Evolutionary conservation across 2,329 filamentous ascomycete species (phyloP).

Genomic region (Fusarium cicatricum): DNA sequence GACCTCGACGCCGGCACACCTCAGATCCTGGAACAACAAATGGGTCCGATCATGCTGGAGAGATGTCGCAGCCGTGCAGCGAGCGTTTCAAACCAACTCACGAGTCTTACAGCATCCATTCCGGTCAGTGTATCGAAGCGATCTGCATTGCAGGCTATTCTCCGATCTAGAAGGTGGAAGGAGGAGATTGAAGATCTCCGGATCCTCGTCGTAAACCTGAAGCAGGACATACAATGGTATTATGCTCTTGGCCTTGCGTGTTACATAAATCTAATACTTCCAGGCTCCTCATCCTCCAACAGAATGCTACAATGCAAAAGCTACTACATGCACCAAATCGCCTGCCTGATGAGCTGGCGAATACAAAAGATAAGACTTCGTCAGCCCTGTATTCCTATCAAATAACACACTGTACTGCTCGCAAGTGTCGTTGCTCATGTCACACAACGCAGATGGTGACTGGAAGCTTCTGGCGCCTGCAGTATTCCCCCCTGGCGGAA

Average conservation of each 20-base stretch:
- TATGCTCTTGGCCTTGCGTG: accelerated
- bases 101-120: not conserved
- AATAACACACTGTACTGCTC: accelerated
- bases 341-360: not conserved
- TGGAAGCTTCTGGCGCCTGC: constrained; percentile 9
- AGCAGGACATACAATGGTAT: constrained; percentile 3
- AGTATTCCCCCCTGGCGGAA: constrained; percentile 3
- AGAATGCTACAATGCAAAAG: not conserved
- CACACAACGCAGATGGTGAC: not conserved
- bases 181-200: not conserved
- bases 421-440: not conserved
- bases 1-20: not conserved
- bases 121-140: not conserved
- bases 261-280: accelerated
- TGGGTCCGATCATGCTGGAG: constrained; percentile 10
- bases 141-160: not conserved
- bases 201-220: not conserved
- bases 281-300: not conserved
- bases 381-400: accelerated
- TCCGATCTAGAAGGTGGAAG: constrained; percentile 12
- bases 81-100: not conserved
- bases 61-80: not conserved
- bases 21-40: not conserved
- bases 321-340: accelerated
- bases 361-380: accelerated